phyloP scores from a whole-genome alignment of 139 green algal species.

The Closterium sp. region DNA sequence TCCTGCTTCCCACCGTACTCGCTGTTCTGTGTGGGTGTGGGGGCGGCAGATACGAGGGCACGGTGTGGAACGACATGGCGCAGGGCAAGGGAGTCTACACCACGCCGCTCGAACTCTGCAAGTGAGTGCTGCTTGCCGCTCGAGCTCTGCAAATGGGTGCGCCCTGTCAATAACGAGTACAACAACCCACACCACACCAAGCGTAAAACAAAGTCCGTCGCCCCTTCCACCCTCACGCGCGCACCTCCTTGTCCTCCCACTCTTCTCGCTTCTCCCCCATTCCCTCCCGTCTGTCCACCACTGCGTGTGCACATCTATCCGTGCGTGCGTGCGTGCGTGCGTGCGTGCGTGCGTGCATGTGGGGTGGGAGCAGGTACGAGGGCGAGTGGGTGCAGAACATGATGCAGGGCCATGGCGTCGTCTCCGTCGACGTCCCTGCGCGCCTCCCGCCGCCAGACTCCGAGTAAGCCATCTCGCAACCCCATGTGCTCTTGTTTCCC shows the following conservation, averaged over 20 bases:
- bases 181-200: not conserved
- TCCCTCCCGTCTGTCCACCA: not conserved
- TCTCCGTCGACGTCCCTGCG: conserved; percentile 30
- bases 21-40: not conserved
- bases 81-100: conserved; percentile 35
- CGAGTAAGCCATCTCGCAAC: conserved; percentile 2
- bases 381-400: conserved; percentile 37
- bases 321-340: not conserved
- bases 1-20: not conserved
- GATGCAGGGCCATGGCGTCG: conserved; percentile 36
- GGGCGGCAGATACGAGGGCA: conserved; percentile 26
- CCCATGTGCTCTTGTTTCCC: not conserved
- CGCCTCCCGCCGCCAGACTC: conserved; percentile 28
- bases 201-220: not conserved
- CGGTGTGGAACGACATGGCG: conserved; percentile 33
- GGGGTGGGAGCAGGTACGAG: conserved; percentile 13
- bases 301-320: not conserved
- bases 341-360: not conserved
- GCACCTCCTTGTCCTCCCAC: not conserved
- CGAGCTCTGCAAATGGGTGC: not conserved
- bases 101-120: conserved; percentile 24
- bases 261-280: not conserved
- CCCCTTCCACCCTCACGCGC: not conserved
- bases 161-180: not conserved
- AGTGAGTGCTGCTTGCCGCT: conserved; percentile 5